Base-by-base conservation (phyloP, 805 yeast species). In the Sugiyamaella floridensis region DNA sequence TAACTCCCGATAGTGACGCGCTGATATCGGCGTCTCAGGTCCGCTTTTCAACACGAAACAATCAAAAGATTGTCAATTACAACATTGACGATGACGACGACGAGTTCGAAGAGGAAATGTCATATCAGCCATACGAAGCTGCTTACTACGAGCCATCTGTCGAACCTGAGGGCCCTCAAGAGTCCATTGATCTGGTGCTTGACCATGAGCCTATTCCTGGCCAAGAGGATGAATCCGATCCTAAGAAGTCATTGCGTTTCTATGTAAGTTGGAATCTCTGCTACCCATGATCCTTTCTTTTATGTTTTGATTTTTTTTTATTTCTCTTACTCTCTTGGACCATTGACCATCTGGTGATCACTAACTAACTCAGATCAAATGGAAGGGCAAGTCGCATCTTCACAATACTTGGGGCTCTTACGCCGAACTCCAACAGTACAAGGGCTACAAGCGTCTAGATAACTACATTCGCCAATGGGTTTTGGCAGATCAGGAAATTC, bases 321-420 rank as follows among this genome's bases (percentile, higher is more conserved):
- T n/a, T n/a, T n/a, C n/a, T n/a, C n/a, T n/a, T n/a, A n/a, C n/a
- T n/a, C n/a, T n/a, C 32, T 19, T 43, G 81, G 14, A 68, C 72
- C 47, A 83, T 87, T 43, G 85, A 84, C 60, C 71, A 72, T 49
- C 81, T 79, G 55, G 83, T n/a, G 16, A 75, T 62, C 79, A 78
- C 58, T 76, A 80, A 50, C 52, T 43, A 80, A 50, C 52, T 43
- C 41, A 76, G 60, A 78, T 93, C 60, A 93, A 93, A 71, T 93
- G 99, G 99, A 75, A 79, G 16, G 87, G 80, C 50, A 75, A 81
- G 56, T 86, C 97, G 12, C 98, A 93, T 71, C 74, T 93, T 56
- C 99, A 93, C 70, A 93, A 92, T 67, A 84, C 96, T 0, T 93
- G 97, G 97, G 96, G 90, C 66, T 67, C 79, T 1, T 89, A 85